Conservation (phyloP, 441 rosid genomes). For the Metrosideros polymorpha region DNA sequence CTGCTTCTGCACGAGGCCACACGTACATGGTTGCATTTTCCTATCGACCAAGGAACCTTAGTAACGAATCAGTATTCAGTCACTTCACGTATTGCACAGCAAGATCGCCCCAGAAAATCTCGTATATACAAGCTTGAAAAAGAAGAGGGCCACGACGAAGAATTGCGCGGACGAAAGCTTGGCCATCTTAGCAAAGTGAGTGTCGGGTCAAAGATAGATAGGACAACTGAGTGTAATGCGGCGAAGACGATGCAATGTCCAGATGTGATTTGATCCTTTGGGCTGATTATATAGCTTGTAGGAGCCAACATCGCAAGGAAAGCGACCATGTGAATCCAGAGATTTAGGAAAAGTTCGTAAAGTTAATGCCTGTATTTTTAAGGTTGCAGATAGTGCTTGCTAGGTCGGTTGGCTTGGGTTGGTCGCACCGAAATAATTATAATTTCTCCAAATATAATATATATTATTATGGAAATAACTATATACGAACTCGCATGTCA, state of each 20-base stretch:
- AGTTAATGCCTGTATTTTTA: no score
- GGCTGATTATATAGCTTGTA: background rate
- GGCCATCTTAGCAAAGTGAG: background rate
- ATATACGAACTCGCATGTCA: accelerated
- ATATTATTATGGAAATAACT: no score
- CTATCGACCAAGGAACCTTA: background rate
- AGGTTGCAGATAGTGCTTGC: no score
- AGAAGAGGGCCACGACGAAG: background rate
- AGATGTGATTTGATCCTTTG: background rate
- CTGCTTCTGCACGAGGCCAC: background rate
- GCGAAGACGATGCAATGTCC: background rate
- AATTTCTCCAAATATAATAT: no score
- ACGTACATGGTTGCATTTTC: background rate
- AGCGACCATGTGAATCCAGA: background rate
- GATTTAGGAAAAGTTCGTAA: background rate
- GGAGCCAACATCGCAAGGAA: background rate
- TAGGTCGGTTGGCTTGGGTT: no score
- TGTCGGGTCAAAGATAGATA: background rate
- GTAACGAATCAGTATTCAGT: background rate
- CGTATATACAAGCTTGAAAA: background rate
- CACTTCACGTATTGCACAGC: background rate
- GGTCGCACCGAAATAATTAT: no score
- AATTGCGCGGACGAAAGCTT: background rate
- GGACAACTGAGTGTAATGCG: background rate
- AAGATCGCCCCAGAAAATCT: background rate